A percentile compares a stretch with the other conserved stretches of the same genome.
Conservation (phyloP, 169 alveolate genomes). For the Eimeria zaria region DNA sequence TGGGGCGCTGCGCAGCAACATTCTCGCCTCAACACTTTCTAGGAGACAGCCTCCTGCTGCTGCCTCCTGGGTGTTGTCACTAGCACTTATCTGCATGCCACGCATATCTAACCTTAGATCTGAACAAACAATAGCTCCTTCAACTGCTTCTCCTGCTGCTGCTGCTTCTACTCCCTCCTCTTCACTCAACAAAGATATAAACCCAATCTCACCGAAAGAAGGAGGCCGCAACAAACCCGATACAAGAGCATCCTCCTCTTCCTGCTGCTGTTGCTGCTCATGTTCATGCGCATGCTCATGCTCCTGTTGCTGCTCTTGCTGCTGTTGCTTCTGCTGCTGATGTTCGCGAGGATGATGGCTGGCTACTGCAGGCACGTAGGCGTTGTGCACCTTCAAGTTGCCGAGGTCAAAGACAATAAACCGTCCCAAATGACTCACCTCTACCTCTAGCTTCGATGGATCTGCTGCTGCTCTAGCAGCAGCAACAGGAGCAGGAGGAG, state of each 20-base stretch:
- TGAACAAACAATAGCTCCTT: slow-evolving; percentile 4
- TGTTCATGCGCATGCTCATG: too few species aligned
- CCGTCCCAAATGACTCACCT: slow-evolving; percentile 87
- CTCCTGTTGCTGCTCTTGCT: neutral
- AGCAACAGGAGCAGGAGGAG: neutral
- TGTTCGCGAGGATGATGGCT: neutral
- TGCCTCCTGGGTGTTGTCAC: slow-evolving; percentile 59
- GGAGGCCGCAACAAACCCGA: slow-evolving; percentile 24
- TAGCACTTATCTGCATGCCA: slow-evolving; percentile 77
- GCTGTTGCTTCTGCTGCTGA: slow-evolving; percentile 29
- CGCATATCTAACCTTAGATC: slow-evolving; percentile 64
- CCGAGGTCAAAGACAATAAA: slow-evolving; percentile 88
- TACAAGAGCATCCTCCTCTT: slow-evolving; percentile 43
- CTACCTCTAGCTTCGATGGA: slow-evolving; percentile 80
- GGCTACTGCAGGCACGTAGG: slow-evolving; percentile 78
- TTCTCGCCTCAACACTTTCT: slow-evolving; percentile 74
- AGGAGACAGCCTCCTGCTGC: slow-evolving; percentile 73
- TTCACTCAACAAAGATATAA: neutral
- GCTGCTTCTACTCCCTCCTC: neutral
- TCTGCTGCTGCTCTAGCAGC: neutral
- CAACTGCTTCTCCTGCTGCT: neutral
- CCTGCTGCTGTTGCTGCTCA: slow-evolving; percentile 15
- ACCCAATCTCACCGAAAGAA: neutral
- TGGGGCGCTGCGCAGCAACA: slow-evolving; percentile 49
- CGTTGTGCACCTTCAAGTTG: slow-evolving; percentile 87